These are phyloP conservation scores for Puccinia coronata DNA, from an alignment of 1,284 basidiomycete species.

Conservation along the genomic window DNA sequence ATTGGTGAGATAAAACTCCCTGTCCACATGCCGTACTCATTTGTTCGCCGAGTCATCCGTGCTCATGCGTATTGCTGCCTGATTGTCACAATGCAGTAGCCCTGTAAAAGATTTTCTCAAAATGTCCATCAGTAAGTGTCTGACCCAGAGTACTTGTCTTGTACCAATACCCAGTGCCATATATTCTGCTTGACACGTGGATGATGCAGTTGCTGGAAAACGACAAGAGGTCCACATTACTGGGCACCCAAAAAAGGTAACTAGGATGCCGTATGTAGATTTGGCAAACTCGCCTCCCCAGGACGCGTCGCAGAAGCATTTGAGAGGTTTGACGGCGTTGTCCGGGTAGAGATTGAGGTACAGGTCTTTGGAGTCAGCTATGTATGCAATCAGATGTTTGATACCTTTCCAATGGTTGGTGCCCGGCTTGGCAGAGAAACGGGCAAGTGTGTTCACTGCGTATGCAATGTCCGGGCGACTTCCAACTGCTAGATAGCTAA, in stretches of 20 bases:
- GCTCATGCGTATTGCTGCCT: neutral
- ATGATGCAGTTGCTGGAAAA: neutral
- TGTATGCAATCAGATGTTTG: neutral
- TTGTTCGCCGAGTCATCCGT: slow-evolving; percentile 35
- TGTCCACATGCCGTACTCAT: neutral
- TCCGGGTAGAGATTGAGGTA: neutral
- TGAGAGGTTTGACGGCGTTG: neutral
- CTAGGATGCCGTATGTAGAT: neutral
- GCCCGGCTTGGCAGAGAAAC: neutral
- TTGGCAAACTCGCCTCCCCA: slow-evolving; percentile 20
- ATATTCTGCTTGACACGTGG: slow-evolving; percentile 34
- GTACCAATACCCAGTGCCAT: slow-evolving; percentile 15
- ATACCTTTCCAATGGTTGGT: slow-evolving; percentile 12
- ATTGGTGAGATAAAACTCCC: slow-evolving; percentile 18
- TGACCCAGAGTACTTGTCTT: slow-evolving; percentile 4
- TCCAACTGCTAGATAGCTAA: slow-evolving; percentile 16
- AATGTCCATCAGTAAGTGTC: slow-evolving; percentile 8
- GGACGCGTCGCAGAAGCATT: slow-evolving; percentile 1
- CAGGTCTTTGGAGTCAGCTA: neutral
- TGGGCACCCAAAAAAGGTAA: slow-evolving; percentile 1
- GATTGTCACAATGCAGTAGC: slow-evolving; percentile 6
- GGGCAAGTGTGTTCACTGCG: neutral
- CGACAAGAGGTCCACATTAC: neutral
- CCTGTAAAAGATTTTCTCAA: neutral
- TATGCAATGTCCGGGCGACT: neutral